phyloP scores from a whole-genome alignment of 306 rosid species.

The Prunus mume region DNA sequence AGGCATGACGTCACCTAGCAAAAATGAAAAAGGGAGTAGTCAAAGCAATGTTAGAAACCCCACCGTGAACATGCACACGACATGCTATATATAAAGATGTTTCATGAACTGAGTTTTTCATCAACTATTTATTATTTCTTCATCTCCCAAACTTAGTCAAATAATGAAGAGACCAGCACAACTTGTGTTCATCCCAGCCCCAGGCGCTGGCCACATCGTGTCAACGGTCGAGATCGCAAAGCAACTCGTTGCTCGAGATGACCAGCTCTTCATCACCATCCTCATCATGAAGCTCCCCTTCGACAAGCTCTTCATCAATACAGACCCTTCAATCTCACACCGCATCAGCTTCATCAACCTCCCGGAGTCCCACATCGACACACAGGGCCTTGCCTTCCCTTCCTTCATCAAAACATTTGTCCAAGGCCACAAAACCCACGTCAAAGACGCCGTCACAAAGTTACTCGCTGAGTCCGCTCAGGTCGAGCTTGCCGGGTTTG shows the following conservation, averaged over 20 bases:
- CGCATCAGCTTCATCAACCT: conserved; percentile 36
- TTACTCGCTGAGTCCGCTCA: background rate
- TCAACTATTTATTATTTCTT: background rate
- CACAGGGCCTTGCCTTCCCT: background rate
- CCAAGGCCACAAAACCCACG: conserved; percentile 1
- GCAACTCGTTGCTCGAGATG: conserved; percentile 38
- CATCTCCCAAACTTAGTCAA: background rate
- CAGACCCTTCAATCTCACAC: conserved; percentile 6
- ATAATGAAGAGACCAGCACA: conserved; percentile 27
- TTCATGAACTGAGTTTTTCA: background rate
- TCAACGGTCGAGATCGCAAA: conserved; percentile 49
- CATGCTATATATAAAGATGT: no score
- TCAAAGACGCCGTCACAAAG: background rate
- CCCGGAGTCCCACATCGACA: background rate
- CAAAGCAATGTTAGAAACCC: no score
- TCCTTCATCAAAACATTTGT: background rate
- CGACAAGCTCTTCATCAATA: conserved; percentile 1
- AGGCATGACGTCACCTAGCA: no score
- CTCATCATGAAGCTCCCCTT: conserved; percentile 25
- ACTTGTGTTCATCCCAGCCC: conserved; percentile 46
- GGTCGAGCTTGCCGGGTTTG: conserved; percentile 21
- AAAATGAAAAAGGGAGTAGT: no score
- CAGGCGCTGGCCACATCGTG: conserved; percentile 39
- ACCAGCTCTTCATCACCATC: conserved; percentile 36
- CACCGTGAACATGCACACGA: no score